Conservation (phyloP, 106 monocot species). For the Amphibolis antarctica region DNA sequence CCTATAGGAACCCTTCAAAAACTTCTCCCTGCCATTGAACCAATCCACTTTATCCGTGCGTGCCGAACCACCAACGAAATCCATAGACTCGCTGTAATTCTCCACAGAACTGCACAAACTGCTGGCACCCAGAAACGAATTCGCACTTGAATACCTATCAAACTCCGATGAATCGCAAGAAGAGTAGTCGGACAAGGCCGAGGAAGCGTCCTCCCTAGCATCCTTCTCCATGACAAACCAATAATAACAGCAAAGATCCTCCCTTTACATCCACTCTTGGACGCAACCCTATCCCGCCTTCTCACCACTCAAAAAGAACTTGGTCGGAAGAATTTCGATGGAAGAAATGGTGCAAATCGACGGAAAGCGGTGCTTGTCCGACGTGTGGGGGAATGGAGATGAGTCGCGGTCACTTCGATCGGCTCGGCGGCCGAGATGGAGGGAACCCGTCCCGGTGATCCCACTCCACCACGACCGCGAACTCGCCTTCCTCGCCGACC, state of each 20-base stretch:
- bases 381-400: no score
- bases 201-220: background rate
- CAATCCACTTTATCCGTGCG: background rate
- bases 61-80: conserved; percentile 10
- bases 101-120: conserved; percentile 54
- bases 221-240: conserved; percentile 1
- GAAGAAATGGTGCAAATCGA: no score
- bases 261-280: no score
- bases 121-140: conserved; percentile 53
- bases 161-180: conserved; percentile 59
- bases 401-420: no score
- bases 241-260: background rate
- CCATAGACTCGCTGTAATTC: conserved; percentile 21
- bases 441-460: no score
- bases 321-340: no score
- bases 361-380: no score
- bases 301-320: no score
- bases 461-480: no score
- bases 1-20: background rate
- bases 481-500: no score
- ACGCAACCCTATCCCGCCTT: no score
- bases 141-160: conserved; percentile 77
- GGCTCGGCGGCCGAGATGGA: no score
- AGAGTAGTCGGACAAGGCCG: conserved; percentile 26
- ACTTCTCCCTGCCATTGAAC: conserved; percentile 1